Percentiles rank a stretch among this genome's conserved stretches.
Conservation (phyloP, 305 asterid genomes). For the Rubia tinctorum region DNA sequence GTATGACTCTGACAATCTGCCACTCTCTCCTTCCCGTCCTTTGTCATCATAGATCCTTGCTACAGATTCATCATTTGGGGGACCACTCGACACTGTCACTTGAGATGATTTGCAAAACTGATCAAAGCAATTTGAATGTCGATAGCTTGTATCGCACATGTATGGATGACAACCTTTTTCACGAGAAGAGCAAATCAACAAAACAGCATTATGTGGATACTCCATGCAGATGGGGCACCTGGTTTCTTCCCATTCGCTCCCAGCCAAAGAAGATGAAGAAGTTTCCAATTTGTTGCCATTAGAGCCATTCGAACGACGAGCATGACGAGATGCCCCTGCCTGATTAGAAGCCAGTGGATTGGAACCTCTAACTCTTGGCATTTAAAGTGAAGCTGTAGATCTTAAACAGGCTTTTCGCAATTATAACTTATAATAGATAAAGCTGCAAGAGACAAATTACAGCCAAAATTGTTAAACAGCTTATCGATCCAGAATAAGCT, state of each 20-base stretch:
- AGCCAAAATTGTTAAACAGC: constrained; percentile 1
- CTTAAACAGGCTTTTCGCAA: constrained; percentile 4
- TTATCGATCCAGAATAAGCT: neutral
- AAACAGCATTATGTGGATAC: constrained; percentile 76
- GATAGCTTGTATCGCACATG: constrained; percentile 76
- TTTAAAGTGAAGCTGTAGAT: constrained; percentile 21
- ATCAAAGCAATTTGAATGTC: constrained; percentile 82
- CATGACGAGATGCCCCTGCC: constrained; percentile 55
- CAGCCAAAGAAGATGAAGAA: constrained; percentile 33
- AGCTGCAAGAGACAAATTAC: constrained; percentile 6
- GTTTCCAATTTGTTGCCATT: constrained; percentile 21
- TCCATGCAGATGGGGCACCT: constrained; percentile 81
- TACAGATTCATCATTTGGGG: constrained; percentile 7
- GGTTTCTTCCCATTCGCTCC: constrained; percentile 68
- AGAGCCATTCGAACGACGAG: constrained; percentile 39
- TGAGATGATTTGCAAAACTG: constrained; percentile 50
- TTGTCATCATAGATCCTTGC: constrained; percentile 4
- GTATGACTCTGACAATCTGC: constrained; percentile 10
- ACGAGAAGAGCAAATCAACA: constrained; percentile 57
- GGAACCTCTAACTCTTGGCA: constrained; percentile 74
- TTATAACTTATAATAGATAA: neutral
- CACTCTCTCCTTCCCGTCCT: constrained; percentile 21
- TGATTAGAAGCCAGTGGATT: constrained; percentile 43
- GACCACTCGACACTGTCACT: constrained; percentile 17
- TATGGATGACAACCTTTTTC: constrained; percentile 77